Base-by-base conservation (phyloP, 2,329 filamentous ascomycete species). In the Byssoonygena ceratinophila region DNA sequence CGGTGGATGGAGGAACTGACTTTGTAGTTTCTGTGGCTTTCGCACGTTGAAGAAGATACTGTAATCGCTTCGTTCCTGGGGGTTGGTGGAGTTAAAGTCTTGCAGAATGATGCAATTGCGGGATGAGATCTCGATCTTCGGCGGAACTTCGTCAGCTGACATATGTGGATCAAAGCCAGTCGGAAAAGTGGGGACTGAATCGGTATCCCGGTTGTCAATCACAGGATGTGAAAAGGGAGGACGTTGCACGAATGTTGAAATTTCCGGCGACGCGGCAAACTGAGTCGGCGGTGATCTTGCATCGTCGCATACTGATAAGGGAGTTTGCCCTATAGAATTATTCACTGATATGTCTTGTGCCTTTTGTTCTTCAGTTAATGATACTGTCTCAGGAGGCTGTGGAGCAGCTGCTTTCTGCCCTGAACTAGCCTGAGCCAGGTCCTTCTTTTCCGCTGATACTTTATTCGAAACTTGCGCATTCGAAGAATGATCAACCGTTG, bases 31-130 rank as follows among this genome's bases (percentile, higher is more conserved):
- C 18, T 64, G 62, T 16, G 64, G 67, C 59, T 69, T 77, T 60
- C 73, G 78, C 54, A 71, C 67, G 54, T 75, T 75, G 59, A 81
- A 77, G 49, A 82, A 73, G 36, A 81, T 74, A 57, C 74, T 75
- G 40, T 73, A 76, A 55, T 80, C 67, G 54, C 62, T 63, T 54
- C 71, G 75, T 41, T 75, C 70, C 49, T 78, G 74, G 53, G 76
- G 75, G 47, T 77, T 74, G 58, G 76, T 74, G 43, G 76, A 68
- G 51, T 79, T 74, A 60, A 82, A 79, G 46, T 76, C 73, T 59
- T 78, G 72, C 9, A 86, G 72, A 49, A 80, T 77, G 4, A 82
- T 70, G 8, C 82, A 71, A 50, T 78, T 78, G 27, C 79, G 75
- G 29, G 58, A 56, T 20, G 55, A 49, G 2, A 43, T 40, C 41